Evolutionary conservation across 2,329 filamentous ascomycete species (phyloP).

Genomic region (Cercospora janseana): DNA sequence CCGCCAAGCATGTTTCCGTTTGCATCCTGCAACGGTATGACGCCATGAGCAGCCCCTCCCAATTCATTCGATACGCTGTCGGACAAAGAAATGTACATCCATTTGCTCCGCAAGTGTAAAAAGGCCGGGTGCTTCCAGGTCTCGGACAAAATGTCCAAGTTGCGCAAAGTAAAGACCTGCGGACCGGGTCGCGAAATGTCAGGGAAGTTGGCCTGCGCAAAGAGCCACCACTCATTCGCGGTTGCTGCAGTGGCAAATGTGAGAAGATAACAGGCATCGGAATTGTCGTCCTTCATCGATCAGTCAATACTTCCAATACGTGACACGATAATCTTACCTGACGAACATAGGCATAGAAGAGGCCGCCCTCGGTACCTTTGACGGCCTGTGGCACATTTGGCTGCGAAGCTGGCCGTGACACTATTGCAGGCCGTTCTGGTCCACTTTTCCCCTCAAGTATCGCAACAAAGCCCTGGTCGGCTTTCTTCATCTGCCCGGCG

Average conservation of each 20-base stretch:
- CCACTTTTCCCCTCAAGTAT: constrained; percentile 15
- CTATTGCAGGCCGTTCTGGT: constrained; percentile 15
- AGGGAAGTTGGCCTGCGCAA: constrained; percentile 34
- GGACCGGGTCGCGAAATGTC: constrained; percentile 32
- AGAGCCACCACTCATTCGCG: constrained; percentile 37
- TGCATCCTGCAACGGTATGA: constrained; percentile 35
- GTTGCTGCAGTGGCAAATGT: constrained; percentile 35
- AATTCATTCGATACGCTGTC: constrained; percentile 21
- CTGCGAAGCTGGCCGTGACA: constrained; percentile 15
- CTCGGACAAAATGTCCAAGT: constrained; percentile 30
- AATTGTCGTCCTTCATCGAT: constrained; percentile 25
- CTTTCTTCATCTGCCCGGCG: constrained; percentile 14
- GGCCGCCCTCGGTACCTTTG: constrained; percentile 22
- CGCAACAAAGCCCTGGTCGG: constrained; percentile 2
- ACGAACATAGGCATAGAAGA: constrained; percentile 35
- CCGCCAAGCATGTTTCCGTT: constrained; percentile 28
- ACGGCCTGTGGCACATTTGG: constrained; percentile 10
- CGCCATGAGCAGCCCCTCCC: constrained; percentile 30
- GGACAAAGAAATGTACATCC: constrained; percentile 34
- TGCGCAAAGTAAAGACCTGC: constrained; percentile 37
- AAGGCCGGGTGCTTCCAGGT: constrained; percentile 34
- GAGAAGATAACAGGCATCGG: constrained; percentile 35
- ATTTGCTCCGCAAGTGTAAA: constrained; percentile 35
- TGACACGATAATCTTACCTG: constrained; percentile 24
- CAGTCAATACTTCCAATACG: not conserved